Evolutionary conservation across 2,329 filamentous ascomycete species (phyloP), one percentile per base, ranked within the genome.

Genomic region (Talaromyces sp.): DNA sequence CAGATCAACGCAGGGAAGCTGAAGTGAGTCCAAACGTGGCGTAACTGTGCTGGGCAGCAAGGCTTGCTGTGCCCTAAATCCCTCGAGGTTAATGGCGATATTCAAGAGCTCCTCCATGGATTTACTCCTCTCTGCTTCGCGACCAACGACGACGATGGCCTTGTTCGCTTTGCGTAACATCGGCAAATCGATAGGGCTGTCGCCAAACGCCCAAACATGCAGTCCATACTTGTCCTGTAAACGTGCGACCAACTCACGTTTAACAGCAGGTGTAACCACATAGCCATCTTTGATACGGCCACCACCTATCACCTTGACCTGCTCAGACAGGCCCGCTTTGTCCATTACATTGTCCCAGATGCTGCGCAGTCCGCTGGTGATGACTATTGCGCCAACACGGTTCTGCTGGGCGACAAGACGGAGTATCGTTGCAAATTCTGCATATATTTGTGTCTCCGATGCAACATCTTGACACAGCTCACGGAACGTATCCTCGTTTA

Each of bases 141-240:
- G 70, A 0, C 84, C 83, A 2, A 85, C 82, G 0, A 88, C 78
- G 4, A 89, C 76, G 42, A 86, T 68, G 0, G 84, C 81, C 60
- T 80, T 62, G 64, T 88, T 71, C 0, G 86, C 85, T 36, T 72
- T 65, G 2, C 63, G 64, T 13, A 88, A 65, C 86, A 89, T 89
- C 0, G 73, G 70, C 19, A 88, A 44, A 65, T 88, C 86, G 7
- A 87, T 63, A 0, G 77, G 76, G 64, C 85, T 85, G 65, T 88
- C 85, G n/a, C 85, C 85, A 65, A 88, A 85, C 0, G 83, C 85
- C 69, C 75, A 81, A 19, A 87, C 81, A 44, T 77, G 70, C 30
- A 77, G 52, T 0, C 71, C 3, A 47, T 25, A 8, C 0, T 19
- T 19, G 0, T 73, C 28, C 58, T 71, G 72, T 22, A 87, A 68